Evolutionary conservation across 768 basidiomycete genomes (phyloP).

Genomic region (Fomitopsis serialis): DNA sequence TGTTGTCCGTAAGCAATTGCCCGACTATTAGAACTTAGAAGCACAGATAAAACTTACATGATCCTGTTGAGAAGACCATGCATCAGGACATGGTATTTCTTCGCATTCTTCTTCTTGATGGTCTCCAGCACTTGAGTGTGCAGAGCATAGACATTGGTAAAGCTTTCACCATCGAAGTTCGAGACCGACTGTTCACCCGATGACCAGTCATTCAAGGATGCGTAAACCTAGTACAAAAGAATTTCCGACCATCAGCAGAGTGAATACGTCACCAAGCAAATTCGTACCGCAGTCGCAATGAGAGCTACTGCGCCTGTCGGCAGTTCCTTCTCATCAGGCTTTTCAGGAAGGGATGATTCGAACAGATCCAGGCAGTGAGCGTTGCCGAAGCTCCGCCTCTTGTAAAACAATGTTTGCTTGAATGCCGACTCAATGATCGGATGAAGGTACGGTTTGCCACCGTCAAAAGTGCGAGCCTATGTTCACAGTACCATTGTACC

Average conservation of each 20-base stretch:
- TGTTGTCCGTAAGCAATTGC: too few species aligned
- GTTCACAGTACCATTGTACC: neutral
- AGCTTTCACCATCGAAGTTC: constrained; percentile 5
- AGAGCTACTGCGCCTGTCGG: constrained; percentile 5
- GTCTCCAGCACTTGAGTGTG: neutral
- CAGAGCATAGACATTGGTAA: constrained; percentile 5
- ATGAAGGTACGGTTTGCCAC: constrained; percentile 4
- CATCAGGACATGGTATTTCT: constrained; percentile 5
- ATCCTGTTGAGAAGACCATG: neutral
- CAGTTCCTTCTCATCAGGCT: constrained; percentile 4
- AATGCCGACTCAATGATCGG: neutral
- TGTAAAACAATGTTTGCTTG: neutral
- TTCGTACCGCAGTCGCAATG: constrained; percentile 5
- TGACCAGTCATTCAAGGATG: constrained; percentile 3
- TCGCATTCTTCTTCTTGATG: neutral
- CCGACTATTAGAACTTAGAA: too few species aligned
- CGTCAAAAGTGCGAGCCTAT: neutral
- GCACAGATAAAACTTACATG: neutral
- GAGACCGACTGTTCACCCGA: neutral
- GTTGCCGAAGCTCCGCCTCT: neutral
- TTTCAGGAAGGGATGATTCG: neutral
- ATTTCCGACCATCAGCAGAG: neutral
- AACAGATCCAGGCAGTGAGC: neutral
- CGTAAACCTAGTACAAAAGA: constrained; percentile 1
- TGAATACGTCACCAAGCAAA: too few species aligned